These are phyloP conservation scores for Podospora pseudoanserina DNA, from an alignment of 495 filamentous ascomycete species.

Conservation along the genomic window DNA sequence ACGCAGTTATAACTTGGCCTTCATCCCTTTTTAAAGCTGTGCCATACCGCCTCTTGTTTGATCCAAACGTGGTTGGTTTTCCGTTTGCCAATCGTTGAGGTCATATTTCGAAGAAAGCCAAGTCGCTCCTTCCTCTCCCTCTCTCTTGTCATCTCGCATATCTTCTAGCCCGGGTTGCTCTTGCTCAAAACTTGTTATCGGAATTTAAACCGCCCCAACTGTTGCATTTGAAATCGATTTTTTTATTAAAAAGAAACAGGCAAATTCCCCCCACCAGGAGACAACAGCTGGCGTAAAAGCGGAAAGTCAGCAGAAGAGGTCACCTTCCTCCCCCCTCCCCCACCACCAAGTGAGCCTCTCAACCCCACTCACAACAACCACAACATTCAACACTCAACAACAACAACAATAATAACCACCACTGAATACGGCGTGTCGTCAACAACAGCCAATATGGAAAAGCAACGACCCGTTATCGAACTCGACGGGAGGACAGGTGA, in stretches of 20 bases:
- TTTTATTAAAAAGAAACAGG: background rate
- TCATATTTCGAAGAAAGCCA: background rate
- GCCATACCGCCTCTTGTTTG: background rate
- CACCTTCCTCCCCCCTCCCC: too few relatives aligned
- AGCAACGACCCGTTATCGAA: constrained; percentile 28
- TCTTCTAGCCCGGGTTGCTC: background rate
- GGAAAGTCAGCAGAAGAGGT: background rate
- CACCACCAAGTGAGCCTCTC: background rate
- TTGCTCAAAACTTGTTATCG: background rate
- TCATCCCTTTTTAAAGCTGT: background rate
- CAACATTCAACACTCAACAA: background rate
- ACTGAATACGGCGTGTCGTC: background rate
- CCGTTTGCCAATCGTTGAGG: background rate
- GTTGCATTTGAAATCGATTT: background rate
- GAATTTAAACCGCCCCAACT: background rate
- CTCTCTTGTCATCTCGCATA: background rate
- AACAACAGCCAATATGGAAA: background rate
- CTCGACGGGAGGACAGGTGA: constrained; percentile 73
- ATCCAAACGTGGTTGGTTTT: background rate
- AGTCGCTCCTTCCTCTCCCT: background rate
- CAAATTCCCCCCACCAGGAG: background rate
- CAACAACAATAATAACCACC: background rate
- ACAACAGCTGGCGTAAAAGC: background rate
- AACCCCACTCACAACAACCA: background rate
- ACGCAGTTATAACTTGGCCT: background rate